A percentile compares a stretch with the other conserved stretches of the same genome.
Conservation (phyloP, 805 yeast species). For the Nadsonia fulvescens region DNA sequence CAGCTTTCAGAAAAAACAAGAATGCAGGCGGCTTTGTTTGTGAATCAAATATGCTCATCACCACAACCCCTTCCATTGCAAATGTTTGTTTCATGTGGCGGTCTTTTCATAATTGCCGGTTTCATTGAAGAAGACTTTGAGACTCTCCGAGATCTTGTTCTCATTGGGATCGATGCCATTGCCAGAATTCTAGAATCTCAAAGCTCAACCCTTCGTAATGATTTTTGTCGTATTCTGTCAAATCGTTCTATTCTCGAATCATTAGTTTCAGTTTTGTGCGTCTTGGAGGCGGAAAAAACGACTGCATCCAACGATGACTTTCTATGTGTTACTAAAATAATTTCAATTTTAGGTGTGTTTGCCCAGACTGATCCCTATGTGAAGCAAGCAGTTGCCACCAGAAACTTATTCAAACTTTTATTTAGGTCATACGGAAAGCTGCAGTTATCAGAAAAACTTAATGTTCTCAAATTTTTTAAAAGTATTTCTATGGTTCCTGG, state of each 20-base stretch:
- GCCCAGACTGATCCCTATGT: conserved; percentile 31
- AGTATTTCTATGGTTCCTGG: conserved; percentile 15
- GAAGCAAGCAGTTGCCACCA: conserved; percentile 14
- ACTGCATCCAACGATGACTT: conserved; percentile 7
- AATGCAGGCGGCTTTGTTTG: conserved; percentile 9
- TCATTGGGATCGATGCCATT: conserved; percentile 25
- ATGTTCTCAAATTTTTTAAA: conserved; percentile 27
- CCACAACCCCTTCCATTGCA: conserved; percentile 24
- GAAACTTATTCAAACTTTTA: conserved; percentile 19
- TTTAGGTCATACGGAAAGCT: conserved; percentile 14
- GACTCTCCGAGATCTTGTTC: conserved; percentile 23
- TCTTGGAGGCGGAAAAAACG: conserved; percentile 9
- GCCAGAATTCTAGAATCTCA: conserved; percentile 24
- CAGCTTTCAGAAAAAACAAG: conserved; percentile 8
- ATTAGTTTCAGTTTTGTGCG: conserved; percentile 24
- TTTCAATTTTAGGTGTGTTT: conserved; percentile 24
- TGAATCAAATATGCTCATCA: conserved; percentile 12
- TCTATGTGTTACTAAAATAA: conserved; percentile 21
- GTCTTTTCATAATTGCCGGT: conserved; percentile 25
- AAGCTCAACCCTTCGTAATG: conserved; percentile 20
- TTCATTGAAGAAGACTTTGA: conserved; percentile 30
- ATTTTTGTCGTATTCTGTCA: conserved; percentile 28
- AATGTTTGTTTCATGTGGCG: conserved; percentile 31
- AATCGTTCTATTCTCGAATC: conserved; percentile 23
- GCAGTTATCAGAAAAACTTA: conserved; percentile 19